Base-by-base conservation (phyloP, 768 basidiomycete species). In the Imleria badia region DNA sequence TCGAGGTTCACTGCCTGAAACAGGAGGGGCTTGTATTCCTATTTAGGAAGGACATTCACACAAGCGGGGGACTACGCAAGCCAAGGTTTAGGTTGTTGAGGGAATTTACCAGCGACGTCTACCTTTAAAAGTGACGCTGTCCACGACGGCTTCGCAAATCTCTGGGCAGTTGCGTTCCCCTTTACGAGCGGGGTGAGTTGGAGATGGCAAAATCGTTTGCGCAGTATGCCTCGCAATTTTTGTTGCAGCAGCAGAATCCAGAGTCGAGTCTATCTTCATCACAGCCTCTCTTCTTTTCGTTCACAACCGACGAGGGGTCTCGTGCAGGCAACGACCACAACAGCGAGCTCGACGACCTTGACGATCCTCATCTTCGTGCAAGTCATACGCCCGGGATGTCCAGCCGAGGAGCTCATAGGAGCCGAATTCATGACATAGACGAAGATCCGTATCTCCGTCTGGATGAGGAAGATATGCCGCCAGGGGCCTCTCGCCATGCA, bases 221-320 rank as follows among this genome's bases (percentile, higher is more conserved):
- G 61, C 83, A 83, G 47, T 91, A 88, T 75, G 89, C 89, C 46
- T 91, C 89, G 41, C 88, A 90, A 62, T 91, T 90, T 67, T 76
- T 91, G 69, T 84, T 79, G 67, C 79, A 81, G 60, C 84, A 82
- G 63, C 78, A 73, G 54, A 75, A 76, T 51, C 66, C 68, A 53
- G 76, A 81, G 35, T 81, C 79, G 61, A 73, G 81, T 63, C 79
- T 81, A 38, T 80, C 83, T 20, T 84, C 84, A 36, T 77, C 76
- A 35, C 89, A 90, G 72, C 90, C 91, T 50, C 81, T 93, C 70
- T 93, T 93, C 78, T 93, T 89, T 78, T 92, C 90, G 19, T 91
- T 92, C 71, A 85, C 85, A 42, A 89, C 89, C 58, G 87, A 89
- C 73, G 79, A 84, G 50, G 87, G 79, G 51, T 72, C 77, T 55